A percentile compares a stretch with the other conserved stretches of the same genome.
Evolutionary conservation across 495 filamentous ascomycete species (phyloP).

Genomic region (Talaromyces thailandensis): DNA sequence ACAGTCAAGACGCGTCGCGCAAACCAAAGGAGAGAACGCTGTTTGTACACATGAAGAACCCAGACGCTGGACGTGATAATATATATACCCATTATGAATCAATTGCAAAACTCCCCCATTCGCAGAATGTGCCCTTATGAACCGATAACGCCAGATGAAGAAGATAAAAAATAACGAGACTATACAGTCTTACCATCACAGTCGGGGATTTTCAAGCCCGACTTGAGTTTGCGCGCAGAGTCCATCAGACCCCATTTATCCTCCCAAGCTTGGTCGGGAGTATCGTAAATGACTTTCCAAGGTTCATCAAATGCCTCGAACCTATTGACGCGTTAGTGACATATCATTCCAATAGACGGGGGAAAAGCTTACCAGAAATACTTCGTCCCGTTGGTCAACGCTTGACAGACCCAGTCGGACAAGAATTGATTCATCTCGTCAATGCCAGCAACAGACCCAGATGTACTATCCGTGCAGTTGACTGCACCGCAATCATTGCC

Average conservation of each 20-base stretch:
- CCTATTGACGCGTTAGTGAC: slow-evolving; percentile 25
- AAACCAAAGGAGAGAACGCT: not conserved
- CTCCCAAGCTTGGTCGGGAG: slow-evolving; percentile 70
- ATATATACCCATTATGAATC: not conserved
- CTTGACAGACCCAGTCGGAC: slow-evolving; percentile 75
- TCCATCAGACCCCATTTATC: slow-evolving; percentile 96
- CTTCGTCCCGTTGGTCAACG: slow-evolving; percentile 68
- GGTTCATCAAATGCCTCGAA: slow-evolving; percentile 94
- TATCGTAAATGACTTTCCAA: slow-evolving; percentile 77
- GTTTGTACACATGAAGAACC: not conserved
- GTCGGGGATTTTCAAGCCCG: slow-evolving; percentile 77
- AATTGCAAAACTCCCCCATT: not conserved
- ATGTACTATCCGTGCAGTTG: slow-evolving; percentile 40
- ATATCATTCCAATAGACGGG: slow-evolving; percentile 5
- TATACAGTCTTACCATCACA: slow-evolving; percentile 67
- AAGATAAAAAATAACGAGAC: not conserved
- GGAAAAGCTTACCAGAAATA: slow-evolving; percentile 74
- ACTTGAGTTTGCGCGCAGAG: slow-evolving; percentile 74
- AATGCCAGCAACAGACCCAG: slow-evolving; percentile 68
- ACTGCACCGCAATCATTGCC: slow-evolving; percentile 67
- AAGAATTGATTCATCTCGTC: slow-evolving; percentile 80
- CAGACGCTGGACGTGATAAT: not conserved
- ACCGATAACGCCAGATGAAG: not conserved
- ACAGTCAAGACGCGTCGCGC: no score
- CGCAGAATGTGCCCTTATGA: not conserved